Conservation (phyloP, 208 protist species). For the Acanthamoeba healyi region DNA sequence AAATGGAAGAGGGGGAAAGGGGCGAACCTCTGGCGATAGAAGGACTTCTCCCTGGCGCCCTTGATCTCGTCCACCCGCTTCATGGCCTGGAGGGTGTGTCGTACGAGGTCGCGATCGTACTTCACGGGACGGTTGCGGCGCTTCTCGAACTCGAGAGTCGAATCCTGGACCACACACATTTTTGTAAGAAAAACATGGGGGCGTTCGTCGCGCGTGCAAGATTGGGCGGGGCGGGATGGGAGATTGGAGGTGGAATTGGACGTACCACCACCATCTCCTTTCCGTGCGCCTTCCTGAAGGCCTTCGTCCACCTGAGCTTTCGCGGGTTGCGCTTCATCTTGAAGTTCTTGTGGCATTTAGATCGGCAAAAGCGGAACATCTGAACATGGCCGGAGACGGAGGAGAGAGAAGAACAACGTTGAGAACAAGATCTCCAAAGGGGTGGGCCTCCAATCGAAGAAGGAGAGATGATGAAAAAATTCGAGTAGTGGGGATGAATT, state of each 20-base stretch:
- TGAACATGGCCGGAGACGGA: too few relatives aligned
- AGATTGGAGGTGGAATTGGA: background rate
- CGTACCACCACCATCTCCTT: constrained; percentile 97
- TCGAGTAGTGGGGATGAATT: too few relatives aligned
- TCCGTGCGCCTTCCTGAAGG: constrained; percentile 97
- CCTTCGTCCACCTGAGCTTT: constrained; percentile 99
- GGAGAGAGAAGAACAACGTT: background rate
- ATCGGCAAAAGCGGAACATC: constrained; percentile 97
- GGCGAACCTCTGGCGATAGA: constrained; percentile 93
- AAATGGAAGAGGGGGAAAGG: background rate
- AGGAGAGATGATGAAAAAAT: too few relatives aligned
- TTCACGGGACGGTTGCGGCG: constrained; percentile 97
- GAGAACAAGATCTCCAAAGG: too few relatives aligned
- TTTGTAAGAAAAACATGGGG: too few relatives aligned
- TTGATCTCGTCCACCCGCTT: constrained; percentile 98
- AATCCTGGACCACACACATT: too few relatives aligned
- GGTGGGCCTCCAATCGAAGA: too few relatives aligned
- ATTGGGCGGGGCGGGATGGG: background rate
- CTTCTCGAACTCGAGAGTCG: constrained; percentile 99
- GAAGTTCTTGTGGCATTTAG: constrained; percentile 99
- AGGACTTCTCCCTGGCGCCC: constrained; percentile 93
- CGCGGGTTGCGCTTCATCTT: constrained; percentile 99
- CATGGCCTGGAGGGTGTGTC: constrained; percentile 96
- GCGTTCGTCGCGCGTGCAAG: too few relatives aligned
- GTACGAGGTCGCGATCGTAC: constrained; percentile 99